Percentiles rank a stretch among this genome's conserved stretches.
These are phyloP conservation scores for Thecaphora frezii DNA, from an alignment of 1,284 basidiomycete genomes.

Conservation along the genomic window DNA sequence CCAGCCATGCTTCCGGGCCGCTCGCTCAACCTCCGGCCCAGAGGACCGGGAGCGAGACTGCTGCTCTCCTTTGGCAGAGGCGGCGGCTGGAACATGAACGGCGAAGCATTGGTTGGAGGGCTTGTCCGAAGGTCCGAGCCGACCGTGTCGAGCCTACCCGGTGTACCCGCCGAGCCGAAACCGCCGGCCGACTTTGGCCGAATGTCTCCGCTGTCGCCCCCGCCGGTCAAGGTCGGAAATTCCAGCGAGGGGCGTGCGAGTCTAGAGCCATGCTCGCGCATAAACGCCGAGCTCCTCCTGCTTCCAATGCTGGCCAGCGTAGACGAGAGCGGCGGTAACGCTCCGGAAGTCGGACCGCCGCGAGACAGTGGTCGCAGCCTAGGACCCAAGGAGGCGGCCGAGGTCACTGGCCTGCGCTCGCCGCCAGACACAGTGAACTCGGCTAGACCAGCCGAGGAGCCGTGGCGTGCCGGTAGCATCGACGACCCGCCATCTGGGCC, in stretches of 20 bases:
- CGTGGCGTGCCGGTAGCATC: constrained; percentile 6
- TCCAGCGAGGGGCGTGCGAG: not conserved
- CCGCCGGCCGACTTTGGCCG: constrained; percentile 15
- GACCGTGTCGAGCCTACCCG: constrained; percentile 22
- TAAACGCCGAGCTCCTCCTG: constrained; percentile 17
- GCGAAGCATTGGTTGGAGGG: constrained; percentile 38
- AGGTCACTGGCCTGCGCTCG: constrained; percentile 29
- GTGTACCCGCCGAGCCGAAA: constrained; percentile 9
- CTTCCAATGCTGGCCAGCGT: constrained; percentile 19
- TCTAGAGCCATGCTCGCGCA: constrained; percentile 5
- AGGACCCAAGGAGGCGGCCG: constrained; percentile 15
- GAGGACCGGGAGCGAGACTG: constrained; percentile 1
- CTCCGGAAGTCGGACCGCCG: constrained; percentile 5
- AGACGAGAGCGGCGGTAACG: constrained; percentile 19
- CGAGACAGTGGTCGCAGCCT: constrained; percentile 12
- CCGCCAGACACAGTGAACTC: not conserved
- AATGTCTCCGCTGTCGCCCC: constrained; percentile 3
- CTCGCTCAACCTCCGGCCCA: constrained; percentile 13
- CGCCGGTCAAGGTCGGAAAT: not conserved
- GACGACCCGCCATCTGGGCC: constrained; percentile 7
- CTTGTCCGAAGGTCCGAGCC: constrained; percentile 36
- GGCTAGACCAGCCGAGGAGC: not conserved
- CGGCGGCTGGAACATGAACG: constrained; percentile 48
- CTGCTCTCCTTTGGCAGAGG: constrained; percentile 33
- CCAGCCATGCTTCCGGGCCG: constrained; percentile 11